Percentiles rank a stretch among this genome's conserved stretches.
Evolutionary conservation across 2,329 filamentous ascomycete species (phyloP).

Genomic region (Penicillium paneum): DNA sequence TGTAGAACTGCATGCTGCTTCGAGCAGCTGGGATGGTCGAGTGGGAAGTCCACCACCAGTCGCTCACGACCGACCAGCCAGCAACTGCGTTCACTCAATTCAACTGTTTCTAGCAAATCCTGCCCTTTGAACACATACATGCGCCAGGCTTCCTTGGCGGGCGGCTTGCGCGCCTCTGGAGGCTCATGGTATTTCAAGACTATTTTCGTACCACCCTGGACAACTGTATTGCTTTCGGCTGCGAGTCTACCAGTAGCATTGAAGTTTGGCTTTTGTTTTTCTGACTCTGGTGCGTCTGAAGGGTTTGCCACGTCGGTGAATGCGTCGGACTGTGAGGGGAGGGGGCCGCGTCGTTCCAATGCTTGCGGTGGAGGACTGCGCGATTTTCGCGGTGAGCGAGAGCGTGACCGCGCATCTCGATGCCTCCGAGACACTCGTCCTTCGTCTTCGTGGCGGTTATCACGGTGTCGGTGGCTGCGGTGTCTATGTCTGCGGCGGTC

Average conservation of each 20-base stretch:
- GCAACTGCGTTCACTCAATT: conserved; percentile 72
- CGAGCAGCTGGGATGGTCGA: conserved; percentile 88
- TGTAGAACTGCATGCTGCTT: conserved; percentile 96
- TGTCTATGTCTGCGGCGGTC: conserved; percentile 28
- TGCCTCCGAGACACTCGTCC: conserved; percentile 23
- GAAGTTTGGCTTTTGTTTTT: conserved; percentile 82
- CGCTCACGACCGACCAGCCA: conserved; percentile 85
- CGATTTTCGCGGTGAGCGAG: conserved; percentile 27
- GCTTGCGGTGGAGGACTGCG: conserved; percentile 26
- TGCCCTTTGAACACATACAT: conserved; percentile 87
- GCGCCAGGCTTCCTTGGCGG: conserved; percentile 75
- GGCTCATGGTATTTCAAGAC: conserved; percentile 96
- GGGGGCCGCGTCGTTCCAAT: conserved; percentile 39
- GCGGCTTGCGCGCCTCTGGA: conserved; percentile 82
- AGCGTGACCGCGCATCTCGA: conserved; percentile 22
- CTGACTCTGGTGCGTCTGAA: conserved; percentile 29
- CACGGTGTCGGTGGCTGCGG: conserved; percentile 28
- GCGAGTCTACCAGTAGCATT: conserved; percentile 76
- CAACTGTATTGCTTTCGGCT: conserved; percentile 78
- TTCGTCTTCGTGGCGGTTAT: conserved; percentile 24
- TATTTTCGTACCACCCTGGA: conserved; percentile 57
- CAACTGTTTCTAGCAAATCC: conserved; percentile 76
- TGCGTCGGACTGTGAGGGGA: conserved; percentile 48
- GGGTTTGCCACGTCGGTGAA: conserved; percentile 36
- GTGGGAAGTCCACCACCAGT: conserved; percentile 73